phyloP scores from a whole-genome alignment of 2,329 filamentous ascomycete genomes.

The Paecilomyces sp. region DNA sequence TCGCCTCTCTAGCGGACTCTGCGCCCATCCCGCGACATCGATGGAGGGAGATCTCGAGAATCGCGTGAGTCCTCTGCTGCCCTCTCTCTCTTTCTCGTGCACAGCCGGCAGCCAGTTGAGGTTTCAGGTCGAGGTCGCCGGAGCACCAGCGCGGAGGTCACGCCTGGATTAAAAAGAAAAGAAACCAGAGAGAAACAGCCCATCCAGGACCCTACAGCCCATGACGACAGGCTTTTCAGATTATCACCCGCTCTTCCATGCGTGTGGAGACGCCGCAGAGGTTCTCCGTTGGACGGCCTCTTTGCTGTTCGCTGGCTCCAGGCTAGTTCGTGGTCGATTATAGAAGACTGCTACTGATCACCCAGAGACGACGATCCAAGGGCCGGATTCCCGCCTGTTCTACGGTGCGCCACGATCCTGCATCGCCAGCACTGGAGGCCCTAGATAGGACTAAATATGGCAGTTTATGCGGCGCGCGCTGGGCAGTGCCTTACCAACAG shows the following conservation, averaged over 20 bases:
- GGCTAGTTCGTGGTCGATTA: background rate
- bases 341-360: background rate
- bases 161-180: background rate
- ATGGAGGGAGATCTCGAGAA: background rate
- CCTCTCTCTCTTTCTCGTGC: background rate
- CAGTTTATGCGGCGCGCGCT: background rate
- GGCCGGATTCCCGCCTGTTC: background rate
- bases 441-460: background rate
- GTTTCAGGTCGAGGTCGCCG: background rate
- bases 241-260: background rate
- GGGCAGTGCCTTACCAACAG: background rate
- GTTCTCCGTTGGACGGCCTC: conserved; percentile 2
- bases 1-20: background rate
- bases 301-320: conserved; percentile 4
- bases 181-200: background rate
- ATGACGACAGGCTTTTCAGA: background rate
- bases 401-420: background rate
- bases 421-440: background rate
- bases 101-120: background rate
- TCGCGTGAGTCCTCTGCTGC: background rate
- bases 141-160: background rate
- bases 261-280: conserved; percentile 1
- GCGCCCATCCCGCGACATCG: background rate
- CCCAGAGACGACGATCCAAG: background rate
- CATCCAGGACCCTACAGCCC: background rate